Percentiles rank a stretch among this genome's conserved stretches.
Evolutionary conservation across 2,329 filamentous ascomycete species (phyloP).

Genomic region (Fulvia fulva): DNA sequence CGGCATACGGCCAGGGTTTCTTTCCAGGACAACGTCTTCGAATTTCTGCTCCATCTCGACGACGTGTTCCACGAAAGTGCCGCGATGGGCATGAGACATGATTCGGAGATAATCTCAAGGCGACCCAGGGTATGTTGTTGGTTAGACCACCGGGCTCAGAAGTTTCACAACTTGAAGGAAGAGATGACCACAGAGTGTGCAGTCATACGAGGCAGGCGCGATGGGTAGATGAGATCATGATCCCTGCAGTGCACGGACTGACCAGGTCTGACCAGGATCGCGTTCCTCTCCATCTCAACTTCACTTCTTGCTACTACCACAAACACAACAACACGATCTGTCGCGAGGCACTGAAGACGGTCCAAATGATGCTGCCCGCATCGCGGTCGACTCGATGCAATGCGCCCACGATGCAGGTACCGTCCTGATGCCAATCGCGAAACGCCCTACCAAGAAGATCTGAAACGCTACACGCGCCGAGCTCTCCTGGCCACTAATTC

Average conservation of each 20-base stretch:
- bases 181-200: neutral
- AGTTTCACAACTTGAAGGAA: no score
- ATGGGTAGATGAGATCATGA: neutral
- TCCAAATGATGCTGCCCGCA: neutral
- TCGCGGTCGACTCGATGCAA: neutral
- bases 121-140: neutral
- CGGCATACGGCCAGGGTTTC: neutral
- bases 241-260: neutral
- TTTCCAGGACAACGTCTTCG: neutral
- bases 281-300: neutral
- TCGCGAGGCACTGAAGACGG: neutral
- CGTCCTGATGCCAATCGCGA: neutral
- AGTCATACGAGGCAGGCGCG: neutral
- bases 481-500: neutral
- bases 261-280: neutral
- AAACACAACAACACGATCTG: neutral
- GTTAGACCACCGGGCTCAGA: neutral
- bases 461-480: constrained; percentile 4
- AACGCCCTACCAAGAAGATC: neutral
- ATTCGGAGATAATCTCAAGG: neutral
- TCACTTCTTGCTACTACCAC: neutral
- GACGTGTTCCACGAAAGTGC: neutral
- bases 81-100: neutral
- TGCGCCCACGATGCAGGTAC: neutral
- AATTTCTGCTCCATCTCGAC: neutral